These are phyloP conservation scores for Solanum chmielewskii DNA, from an alignment of 257 asterid genomes.

Conservation along the genomic window DNA sequence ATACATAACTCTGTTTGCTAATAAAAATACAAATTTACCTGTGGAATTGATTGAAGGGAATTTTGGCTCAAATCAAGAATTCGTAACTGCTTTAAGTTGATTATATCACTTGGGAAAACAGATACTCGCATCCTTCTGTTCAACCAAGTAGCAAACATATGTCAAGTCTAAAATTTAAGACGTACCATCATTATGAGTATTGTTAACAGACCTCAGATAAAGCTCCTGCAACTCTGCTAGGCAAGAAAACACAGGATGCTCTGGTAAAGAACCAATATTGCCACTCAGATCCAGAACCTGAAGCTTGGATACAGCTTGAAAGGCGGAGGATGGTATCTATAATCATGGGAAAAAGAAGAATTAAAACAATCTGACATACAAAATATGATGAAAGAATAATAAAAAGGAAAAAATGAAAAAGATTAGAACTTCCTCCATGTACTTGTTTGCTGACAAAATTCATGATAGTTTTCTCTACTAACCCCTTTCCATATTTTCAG, in stretches of 20 bases:
- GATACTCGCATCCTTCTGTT: constrained; percentile 77
- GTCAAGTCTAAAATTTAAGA: not conserved
- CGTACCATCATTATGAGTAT: not conserved
- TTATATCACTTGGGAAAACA: constrained; percentile 54
- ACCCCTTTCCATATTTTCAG: not conserved
- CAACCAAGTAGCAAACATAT: constrained; percentile 16
- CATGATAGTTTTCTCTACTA: not conserved
- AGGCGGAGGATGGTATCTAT: constrained; percentile 77
- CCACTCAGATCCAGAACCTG: constrained; percentile 90
- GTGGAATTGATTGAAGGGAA: constrained; percentile 61
- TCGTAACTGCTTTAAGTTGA: constrained; percentile 44
- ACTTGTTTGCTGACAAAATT: not conserved
- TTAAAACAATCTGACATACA: not conserved
- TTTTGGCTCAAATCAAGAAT: constrained; percentile 93
- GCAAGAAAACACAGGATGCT: constrained; percentile 58
- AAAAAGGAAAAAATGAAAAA: not conserved
- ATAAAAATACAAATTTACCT: constrained; percentile 29
- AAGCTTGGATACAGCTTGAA: constrained; percentile 64
- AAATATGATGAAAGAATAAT: not conserved
- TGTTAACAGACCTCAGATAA: constrained; percentile 58
- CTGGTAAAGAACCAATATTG: constrained; percentile 52
- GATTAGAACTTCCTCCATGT: not conserved
- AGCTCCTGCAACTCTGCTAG: constrained; percentile 78
- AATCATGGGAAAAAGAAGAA: not conserved
- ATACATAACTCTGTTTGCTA: not conserved